These are phyloP conservation scores for Leccinum insolens DNA, from an alignment of 1,284 basidiomycete species.

Conservation along the genomic window DNA sequence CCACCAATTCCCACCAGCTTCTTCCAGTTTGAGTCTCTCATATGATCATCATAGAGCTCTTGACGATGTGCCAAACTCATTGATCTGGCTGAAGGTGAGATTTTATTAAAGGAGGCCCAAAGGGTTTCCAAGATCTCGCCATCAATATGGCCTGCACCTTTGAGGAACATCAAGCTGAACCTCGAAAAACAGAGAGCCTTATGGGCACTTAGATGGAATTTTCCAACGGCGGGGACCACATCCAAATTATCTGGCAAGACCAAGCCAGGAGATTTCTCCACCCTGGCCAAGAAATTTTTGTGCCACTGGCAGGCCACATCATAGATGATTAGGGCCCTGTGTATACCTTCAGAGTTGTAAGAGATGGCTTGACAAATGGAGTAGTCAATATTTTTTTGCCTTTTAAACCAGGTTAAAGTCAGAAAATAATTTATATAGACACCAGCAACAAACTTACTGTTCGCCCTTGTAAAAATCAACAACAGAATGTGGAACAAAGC, in stretches of 20 bases:
- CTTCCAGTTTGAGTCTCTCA: constrained; percentile 21
- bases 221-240: constrained; percentile 10
- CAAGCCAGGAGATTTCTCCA: constrained; percentile 1
- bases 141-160: constrained; percentile 15
- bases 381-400: constrained; percentile 23
- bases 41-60: constrained; percentile 21
- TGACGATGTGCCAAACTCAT: constrained; percentile 17
- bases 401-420: not conserved
- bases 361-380: constrained; percentile 14
- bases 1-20: constrained; percentile 15
- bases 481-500: too few relatives aligned
- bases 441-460: constrained; percentile 6
- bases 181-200: constrained; percentile 11
- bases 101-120: constrained; percentile 21
- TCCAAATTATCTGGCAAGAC: constrained; percentile 8
- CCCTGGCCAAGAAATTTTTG: constrained; percentile 8
- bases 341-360: constrained; percentile 9
- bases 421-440: not conserved
- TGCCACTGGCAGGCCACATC: constrained; percentile 20
- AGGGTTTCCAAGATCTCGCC: constrained; percentile 20
- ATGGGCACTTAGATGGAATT: constrained; percentile 18
- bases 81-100: constrained; percentile 14
- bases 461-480: too few relatives aligned
- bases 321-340: constrained; percentile 14
- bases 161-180: constrained; percentile 16